These are phyloP conservation scores for Aspergillus avenaceus DNA, from an alignment of 495 filamentous ascomycete genomes.

Conservation along the genomic window DNA sequence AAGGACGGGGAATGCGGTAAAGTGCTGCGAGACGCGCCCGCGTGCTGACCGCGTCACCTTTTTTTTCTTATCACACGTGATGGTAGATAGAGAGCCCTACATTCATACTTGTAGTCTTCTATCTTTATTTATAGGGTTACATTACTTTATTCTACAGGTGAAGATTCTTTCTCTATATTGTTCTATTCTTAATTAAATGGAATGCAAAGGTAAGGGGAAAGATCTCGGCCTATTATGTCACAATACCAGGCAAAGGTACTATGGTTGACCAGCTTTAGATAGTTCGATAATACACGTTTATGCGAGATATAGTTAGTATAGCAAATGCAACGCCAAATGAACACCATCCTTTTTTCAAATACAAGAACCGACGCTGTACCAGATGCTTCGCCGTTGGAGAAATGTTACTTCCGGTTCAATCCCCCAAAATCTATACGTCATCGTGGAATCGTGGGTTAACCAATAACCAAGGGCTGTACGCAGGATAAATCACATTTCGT, in stretches of 20 bases:
- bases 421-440: neutral
- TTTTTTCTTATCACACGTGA: slow-evolving; percentile 15
- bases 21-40: slow-evolving; percentile 8
- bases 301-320: neutral
- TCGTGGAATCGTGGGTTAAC: neutral
- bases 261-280: no score
- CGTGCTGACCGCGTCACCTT: slow-evolving; percentile 14
- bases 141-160: no score
- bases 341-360: slow-evolving; percentile 11
- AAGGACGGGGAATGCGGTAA: slow-evolving; percentile 14
- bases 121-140: no score
- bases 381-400: slow-evolving; percentile 9
- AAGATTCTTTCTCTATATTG: neutral
- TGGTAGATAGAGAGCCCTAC: neutral
- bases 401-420: neutral
- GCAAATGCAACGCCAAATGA: slow-evolving; percentile 14
- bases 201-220: neutral
- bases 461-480: neutral
- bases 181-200: neutral
- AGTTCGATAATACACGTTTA: neutral
- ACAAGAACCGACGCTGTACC: slow-evolving; percentile 13
- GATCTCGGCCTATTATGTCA: no score
- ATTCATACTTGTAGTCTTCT: neutral
- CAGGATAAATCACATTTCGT: neutral
- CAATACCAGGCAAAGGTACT: neutral